Percentiles rank a stretch among this genome's conserved stretches.
Conservation (phyloP, 345 rosid species). For the Aethionema arabicum region DNA sequence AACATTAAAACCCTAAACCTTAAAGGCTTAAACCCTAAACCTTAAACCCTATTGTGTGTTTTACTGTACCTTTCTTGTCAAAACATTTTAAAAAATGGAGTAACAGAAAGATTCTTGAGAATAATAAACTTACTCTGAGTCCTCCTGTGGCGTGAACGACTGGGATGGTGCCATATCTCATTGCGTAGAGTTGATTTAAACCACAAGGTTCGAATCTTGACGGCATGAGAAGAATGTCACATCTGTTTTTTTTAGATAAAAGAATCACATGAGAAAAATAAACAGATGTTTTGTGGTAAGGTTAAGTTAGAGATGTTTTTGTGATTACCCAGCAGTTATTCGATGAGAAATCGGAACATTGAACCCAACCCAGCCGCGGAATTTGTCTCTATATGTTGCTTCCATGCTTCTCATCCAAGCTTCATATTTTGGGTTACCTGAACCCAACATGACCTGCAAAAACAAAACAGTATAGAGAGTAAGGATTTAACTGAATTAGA, state of each 20-base stretch:
- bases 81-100: too few species aligned
- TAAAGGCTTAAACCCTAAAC: too few species aligned
- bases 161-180: conserved; percentile 95
- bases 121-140: conserved; percentile 63
- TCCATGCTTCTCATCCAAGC: conserved; percentile 88
- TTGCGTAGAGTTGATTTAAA: conserved; percentile 89
- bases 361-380: conserved; percentile 98
- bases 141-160: conserved; percentile 96
- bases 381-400: conserved; percentile 62
- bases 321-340: conserved; percentile 88
- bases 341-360: conserved; percentile 87
- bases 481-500: neutral
- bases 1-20: neutral
- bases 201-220: conserved; percentile 98
- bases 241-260: conserved; percentile 46
- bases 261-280: neutral
- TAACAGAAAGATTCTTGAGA: too few species aligned
- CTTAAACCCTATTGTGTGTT: too few species aligned
- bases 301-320: conserved; percentile 1
- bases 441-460: conserved; percentile 90
- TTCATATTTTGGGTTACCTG: conserved; percentile 76
- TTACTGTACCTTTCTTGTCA: too few species aligned
- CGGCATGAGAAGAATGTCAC: conserved; percentile 96
- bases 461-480: conserved; percentile 9
- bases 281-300: neutral